Evolutionary conservation across 768 basidiomycete genomes (phyloP).

Genomic region (Kwoniella newhampshirensis): DNA sequence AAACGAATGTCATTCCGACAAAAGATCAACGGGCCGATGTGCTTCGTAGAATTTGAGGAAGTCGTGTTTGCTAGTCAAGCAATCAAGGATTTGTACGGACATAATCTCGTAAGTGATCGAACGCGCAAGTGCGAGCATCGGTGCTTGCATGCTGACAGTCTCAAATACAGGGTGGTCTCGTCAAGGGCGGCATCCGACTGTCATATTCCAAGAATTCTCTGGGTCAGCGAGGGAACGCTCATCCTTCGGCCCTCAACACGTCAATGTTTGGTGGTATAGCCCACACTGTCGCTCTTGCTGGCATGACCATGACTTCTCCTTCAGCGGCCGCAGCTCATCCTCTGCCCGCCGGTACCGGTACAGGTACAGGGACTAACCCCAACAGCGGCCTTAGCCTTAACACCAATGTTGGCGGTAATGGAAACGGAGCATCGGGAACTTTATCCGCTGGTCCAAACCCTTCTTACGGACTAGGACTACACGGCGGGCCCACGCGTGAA

Average conservation of each 20-base stretch:
- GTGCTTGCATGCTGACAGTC: not conserved
- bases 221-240: slow-evolving; percentile 57
- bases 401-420: not conserved
- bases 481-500: slow-evolving; percentile 5
- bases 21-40: slow-evolving; percentile 98
- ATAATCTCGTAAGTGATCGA: slow-evolving; percentile 63
- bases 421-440: slow-evolving; percentile 1
- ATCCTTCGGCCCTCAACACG: slow-evolving; percentile 29
- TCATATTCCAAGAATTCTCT: slow-evolving; percentile 98
- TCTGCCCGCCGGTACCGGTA: slow-evolving; percentile 2
- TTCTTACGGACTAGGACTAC: slow-evolving; percentile 19
- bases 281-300: slow-evolving; percentile 45
- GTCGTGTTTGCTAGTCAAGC: slow-evolving; percentile 79
- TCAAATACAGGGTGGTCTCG: slow-evolving; percentile 64
- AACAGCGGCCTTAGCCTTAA: not conserved
- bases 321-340: slow-evolving; percentile 8
- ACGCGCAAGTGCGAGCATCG: not conserved
- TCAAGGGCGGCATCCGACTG: slow-evolving; percentile 94
- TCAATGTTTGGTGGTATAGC: slow-evolving; percentile 40
- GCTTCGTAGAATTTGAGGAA: slow-evolving; percentile 98
- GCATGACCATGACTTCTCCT: slow-evolving; percentile 33
- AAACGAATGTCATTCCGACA: slow-evolving; percentile 91
- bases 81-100: slow-evolving; percentile 84
- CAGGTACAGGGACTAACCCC: not conserved
- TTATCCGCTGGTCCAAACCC: slow-evolving; percentile 7